Conservation (phyloP, 2,329 filamentous ascomycete species). For the Tolypocladium album region DNA sequence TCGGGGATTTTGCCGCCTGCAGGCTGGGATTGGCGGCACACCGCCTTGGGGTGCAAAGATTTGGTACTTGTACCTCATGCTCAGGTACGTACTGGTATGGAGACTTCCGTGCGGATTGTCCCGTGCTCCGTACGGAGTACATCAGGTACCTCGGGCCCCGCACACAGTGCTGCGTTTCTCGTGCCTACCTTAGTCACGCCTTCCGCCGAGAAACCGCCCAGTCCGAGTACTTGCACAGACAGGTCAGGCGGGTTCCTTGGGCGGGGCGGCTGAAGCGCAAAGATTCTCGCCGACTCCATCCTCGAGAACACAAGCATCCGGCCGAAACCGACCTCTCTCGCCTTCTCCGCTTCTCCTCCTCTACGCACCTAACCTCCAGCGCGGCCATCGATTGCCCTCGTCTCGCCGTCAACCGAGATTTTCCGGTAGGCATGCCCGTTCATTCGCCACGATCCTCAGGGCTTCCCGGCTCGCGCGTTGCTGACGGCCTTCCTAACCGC, state of each 20-base stretch:
- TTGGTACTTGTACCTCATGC: background rate
- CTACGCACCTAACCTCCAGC: background rate
- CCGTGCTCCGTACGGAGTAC: too few species aligned
- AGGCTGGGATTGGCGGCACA: background rate
- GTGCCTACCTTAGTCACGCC: background rate
- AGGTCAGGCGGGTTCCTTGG: background rate
- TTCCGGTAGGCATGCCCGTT: background rate
- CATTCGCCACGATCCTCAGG: background rate
- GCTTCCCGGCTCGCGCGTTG: background rate
- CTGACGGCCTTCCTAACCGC: background rate
- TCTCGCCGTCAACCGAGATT: background rate
- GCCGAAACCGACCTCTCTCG: background rate
- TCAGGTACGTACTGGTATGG: too few species aligned
- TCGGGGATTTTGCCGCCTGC: background rate
- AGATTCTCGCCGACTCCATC: background rate
- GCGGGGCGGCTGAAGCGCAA: background rate
- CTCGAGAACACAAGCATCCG: background rate
- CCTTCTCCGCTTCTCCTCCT: background rate
- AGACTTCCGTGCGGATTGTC: too few species aligned
- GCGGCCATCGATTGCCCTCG: background rate
- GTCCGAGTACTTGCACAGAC: too few species aligned
- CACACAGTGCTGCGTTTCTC: background rate
- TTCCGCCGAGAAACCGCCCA: background rate
- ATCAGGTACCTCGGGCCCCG: too few species aligned
- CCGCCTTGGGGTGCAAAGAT: background rate